These are phyloP conservation scores for Populus hybrid DNA, from an alignment of 441 rosid genomes.

Conservation along the genomic window DNA sequence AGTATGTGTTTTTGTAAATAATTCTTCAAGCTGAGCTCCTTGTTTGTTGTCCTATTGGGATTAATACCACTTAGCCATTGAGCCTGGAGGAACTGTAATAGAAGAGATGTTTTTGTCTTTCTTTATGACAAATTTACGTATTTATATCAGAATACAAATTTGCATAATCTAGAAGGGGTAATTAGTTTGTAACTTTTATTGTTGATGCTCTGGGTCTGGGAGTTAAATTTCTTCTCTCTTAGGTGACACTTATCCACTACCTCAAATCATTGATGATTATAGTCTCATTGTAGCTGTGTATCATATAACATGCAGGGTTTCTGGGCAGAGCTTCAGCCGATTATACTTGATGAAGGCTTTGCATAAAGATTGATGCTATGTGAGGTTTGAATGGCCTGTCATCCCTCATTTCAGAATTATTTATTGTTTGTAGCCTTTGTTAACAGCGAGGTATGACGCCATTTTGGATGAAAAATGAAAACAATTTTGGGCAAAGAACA, in stretches of 20 bases:
- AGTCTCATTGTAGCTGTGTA: not conserved
- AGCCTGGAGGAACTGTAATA: not conserved
- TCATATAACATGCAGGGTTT: conserved; percentile 51
- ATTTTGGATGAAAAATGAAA: not conserved
- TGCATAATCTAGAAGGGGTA: not conserved
- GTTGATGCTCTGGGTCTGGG: not conserved
- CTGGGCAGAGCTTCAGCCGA: conserved; percentile 93
- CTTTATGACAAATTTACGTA: not conserved
- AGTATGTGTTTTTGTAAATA: not conserved
- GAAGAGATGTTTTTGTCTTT: not conserved
- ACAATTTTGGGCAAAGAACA: not conserved
- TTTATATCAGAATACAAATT: not conserved
- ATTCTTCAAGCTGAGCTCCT: not conserved
- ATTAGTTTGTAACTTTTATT: not conserved
- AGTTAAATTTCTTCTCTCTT: not conserved
- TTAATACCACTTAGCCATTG: not conserved
- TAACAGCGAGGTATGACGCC: not conserved
- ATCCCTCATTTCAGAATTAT: not conserved
- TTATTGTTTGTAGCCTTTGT: not conserved
- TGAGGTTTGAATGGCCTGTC: not conserved
- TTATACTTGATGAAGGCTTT: conserved; percentile 74
- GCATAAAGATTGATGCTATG: conserved; percentile 55
- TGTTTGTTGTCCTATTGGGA: not conserved
- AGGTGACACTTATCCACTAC: too few relatives aligned
- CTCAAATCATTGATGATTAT: not conserved